Percentiles rank a stretch among this genome's conserved stretches.
Conservation (phyloP, 2,329 filamentous ascomycete genomes). For the Aspergillus sp. region DNA sequence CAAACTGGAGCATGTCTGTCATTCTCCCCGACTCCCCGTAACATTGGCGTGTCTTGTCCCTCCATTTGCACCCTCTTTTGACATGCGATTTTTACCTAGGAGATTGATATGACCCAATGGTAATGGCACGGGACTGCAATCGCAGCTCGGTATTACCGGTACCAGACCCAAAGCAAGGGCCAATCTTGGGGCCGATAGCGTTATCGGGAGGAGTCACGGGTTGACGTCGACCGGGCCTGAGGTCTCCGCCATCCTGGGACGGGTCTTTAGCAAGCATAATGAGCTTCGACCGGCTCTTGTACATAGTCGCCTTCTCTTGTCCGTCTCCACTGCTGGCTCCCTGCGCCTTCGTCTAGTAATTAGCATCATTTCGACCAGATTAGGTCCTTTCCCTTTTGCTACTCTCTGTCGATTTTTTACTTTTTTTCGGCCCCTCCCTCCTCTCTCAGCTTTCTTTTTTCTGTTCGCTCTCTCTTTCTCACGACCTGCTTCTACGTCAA, state of each 20-base stretch:
- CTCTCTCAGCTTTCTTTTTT: not conserved
- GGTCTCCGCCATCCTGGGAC: not conserved
- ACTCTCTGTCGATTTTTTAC: not conserved
- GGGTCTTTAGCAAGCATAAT: not conserved
- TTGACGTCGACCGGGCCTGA: not conserved
- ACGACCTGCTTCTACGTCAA: not conserved
- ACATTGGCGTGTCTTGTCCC: not conserved
- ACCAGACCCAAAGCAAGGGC: not conserved
- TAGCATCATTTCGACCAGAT: not conserved
- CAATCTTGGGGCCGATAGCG: not conserved
- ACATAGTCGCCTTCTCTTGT: not conserved
- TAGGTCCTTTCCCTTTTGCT: not conserved
- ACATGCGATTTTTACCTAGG: not conserved
- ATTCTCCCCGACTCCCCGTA: not conserved
- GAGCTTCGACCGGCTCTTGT: not conserved
- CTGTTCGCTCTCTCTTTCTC: not conserved
- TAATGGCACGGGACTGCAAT: not conserved
- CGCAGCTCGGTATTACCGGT: not conserved
- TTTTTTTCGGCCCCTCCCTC: not conserved
- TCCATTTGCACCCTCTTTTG: not conserved
- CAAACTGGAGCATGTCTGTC: not conserved
- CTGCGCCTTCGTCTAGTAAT: conserved; percentile 1
- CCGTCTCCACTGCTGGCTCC: not conserved
- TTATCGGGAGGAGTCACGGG: conserved; percentile 9
- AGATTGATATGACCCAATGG: not conserved